Percentiles rank a stretch among this genome's conserved stretches.
These are phyloP conservation scores for Phytopythium kandeliae DNA, from an alignment of 352 stramenopile genomes.

Conservation along the genomic window DNA sequence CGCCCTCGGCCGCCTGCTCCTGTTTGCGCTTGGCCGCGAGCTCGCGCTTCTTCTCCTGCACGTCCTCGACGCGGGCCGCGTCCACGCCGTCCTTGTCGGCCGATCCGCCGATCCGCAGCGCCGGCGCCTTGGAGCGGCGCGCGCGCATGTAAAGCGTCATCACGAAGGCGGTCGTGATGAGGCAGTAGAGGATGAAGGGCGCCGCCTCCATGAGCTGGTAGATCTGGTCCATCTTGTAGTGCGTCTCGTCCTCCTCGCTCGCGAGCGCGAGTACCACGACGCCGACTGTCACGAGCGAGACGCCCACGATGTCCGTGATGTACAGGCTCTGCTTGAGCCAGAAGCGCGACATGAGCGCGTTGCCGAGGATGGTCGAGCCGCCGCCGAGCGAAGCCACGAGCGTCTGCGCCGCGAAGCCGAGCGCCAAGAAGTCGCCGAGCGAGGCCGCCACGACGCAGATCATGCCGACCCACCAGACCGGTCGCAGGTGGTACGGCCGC, in stretches of 20 bases:
- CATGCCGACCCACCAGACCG: conserved; percentile 88
- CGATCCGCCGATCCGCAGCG: conserved; percentile 50
- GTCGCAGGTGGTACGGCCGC: conserved; percentile 76
- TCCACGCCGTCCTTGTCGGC: conserved; percentile 36
- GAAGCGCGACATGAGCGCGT: conserved; percentile 82
- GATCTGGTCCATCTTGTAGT: conserved; percentile 86
- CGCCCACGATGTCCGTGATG: conserved; percentile 75
- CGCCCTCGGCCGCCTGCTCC: conserved; percentile 14
- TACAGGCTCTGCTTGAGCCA: conserved; percentile 86
- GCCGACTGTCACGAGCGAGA: conserved; percentile 66
- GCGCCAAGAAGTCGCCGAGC: conserved; percentile 80
- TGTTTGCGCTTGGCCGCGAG: conserved; percentile 24
- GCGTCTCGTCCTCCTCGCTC: conserved; percentile 57
- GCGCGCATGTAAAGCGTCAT: conserved; percentile 83
- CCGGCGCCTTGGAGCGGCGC: conserved; percentile 70
- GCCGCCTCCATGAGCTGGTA: conserved; percentile 75
- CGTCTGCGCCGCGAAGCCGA: conserved; percentile 85
- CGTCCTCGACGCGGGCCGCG: conserved; percentile 34
- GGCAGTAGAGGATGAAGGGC: conserved; percentile 79
- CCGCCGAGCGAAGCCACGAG: conserved; percentile 78
- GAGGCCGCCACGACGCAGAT: conserved; percentile 76
- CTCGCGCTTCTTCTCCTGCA: conserved; percentile 52
- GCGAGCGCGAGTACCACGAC: conserved; percentile 76
- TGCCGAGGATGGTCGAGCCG: conserved; percentile 79
- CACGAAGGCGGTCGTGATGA: conserved; percentile 76